Evolutionary conservation across 2,329 filamentous ascomycete genomes (phyloP), one percentile per base, ranked within the genome.

Genomic region (Pyrenochaeta sp.): DNA sequence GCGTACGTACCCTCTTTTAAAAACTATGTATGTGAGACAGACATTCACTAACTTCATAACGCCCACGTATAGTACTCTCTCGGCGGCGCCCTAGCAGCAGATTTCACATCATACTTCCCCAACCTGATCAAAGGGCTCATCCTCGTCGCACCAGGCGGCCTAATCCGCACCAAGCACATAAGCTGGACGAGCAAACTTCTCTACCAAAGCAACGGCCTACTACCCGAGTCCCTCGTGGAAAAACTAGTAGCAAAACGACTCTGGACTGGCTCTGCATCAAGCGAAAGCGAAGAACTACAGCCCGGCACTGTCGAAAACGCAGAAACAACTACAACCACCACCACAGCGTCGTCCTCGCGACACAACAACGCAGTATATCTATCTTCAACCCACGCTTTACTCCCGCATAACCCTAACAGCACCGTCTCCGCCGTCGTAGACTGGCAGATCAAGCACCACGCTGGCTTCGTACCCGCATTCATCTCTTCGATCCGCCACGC

Each of bases 71-170:
- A 36, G 34, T 96, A 95, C 75, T 93, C 90, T 0, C 82, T 96
- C 0, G 92, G 92, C 45, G 92, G 92, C 36, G 90, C 89, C 13
- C 85, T 96, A 40, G 84, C 86, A 1, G 88, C 87, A 9, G 83
- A 87, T 22, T 94, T 95, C 71, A 85, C 90, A 1, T 83, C 85
- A 1, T 87, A 87, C 71, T 91, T 92, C 69, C 86, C 90, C 0
- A 77, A 85, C 47, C 80, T 94, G 54, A 83, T 97, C 13, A 83
- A 84, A 12, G 86, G 84, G 9, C 81, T 97, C 24, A 82, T 95
- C 10, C 84, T 97, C 5, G 84, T 97, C 42, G 92, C 92, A 0
- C 92, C 93, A 0, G 84, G 89, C 0, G 93, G 93, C 0, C 82
- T 97, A 44, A 86, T 97, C 48, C 84, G 90, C n/a, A 77, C 80